Conservation (phyloP, 495 filamentous ascomycete species). For the Talaromyces ruber region DNA sequence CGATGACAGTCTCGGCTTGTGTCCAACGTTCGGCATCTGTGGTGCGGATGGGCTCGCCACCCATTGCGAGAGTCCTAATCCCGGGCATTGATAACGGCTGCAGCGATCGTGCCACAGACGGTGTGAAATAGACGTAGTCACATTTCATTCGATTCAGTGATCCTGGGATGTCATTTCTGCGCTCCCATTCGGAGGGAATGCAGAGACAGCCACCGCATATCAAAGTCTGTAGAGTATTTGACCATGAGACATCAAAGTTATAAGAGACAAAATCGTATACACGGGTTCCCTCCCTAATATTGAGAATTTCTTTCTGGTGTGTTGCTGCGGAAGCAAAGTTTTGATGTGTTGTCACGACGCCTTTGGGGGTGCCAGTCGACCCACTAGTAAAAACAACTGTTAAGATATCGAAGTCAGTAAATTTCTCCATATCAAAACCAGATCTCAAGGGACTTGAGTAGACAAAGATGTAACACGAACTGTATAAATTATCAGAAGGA, state of each 20-base stretch:
- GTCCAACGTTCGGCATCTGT: conserved; percentile 1
- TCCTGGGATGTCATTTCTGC: conserved; percentile 17
- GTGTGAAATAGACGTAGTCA: conserved; percentile 27
- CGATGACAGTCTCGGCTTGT: background rate
- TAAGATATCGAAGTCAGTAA: background rate
- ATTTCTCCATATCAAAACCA: background rate
- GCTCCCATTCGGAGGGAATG: conserved; percentile 40
- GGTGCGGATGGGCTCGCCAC: conserved; percentile 17
- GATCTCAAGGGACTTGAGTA: background rate
- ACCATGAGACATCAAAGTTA: conserved; percentile 42
- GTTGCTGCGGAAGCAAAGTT: background rate
- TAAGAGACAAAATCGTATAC: conserved; percentile 43
- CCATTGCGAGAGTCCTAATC: conserved; percentile 24
- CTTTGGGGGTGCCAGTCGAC: background rate
- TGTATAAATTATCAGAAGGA: background rate
- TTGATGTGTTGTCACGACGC: background rate
- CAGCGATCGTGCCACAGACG: conserved; percentile 32
- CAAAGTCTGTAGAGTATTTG: conserved; percentile 42
- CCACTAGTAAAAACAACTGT: conserved; percentile 4
- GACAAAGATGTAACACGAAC: background rate
- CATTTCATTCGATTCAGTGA: conserved; percentile 15
- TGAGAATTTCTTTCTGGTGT: background rate
- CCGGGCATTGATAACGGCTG: conserved; percentile 19
- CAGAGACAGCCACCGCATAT: conserved; percentile 40
- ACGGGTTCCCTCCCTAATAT: conserved; percentile 2